These are phyloP conservation scores for Starmera stellimalicola DNA, from an alignment of 1,139 yeast species.

Conservation along the genomic window DNA sequence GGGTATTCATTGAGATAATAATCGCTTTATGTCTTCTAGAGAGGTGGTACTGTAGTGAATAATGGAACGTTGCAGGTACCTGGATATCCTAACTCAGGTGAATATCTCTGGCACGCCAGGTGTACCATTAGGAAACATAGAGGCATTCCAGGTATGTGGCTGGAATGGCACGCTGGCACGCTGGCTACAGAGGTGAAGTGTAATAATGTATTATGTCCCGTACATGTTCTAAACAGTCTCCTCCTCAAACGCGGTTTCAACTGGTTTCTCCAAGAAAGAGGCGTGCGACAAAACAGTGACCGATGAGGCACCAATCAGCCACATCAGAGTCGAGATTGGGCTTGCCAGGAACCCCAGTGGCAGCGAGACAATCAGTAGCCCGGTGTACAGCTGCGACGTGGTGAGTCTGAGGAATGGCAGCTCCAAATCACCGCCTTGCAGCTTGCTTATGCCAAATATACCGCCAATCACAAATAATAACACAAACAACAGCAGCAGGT, in stretches of 20 bases:
- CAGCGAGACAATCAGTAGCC: slow-evolving; percentile 62
- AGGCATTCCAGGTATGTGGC: too few relatives aligned
- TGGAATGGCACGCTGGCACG: too few relatives aligned
- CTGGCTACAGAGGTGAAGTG: too few relatives aligned
- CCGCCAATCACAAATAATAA: slow-evolving; percentile 62
- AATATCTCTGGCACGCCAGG: background rate
- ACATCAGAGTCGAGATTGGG: slow-evolving; percentile 87
- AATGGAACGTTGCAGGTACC: too few relatives aligned
- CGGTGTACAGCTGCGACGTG: slow-evolving; percentile 84
- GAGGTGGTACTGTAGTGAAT: too few relatives aligned
- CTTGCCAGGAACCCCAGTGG: slow-evolving; percentile 92
- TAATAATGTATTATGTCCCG: too few relatives aligned
- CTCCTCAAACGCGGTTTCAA: slow-evolving; percentile 94
- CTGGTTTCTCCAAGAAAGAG: slow-evolving; percentile 91
- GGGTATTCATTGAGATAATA: too few relatives aligned
- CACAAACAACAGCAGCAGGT: slow-evolving; percentile 76
- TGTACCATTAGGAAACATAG: background rate
- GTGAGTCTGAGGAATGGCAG: slow-evolving; percentile 57
- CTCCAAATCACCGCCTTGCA: slow-evolving; percentile 74
- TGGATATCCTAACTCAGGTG: too few relatives aligned
- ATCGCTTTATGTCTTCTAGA: too few relatives aligned
- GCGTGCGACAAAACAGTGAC: slow-evolving; percentile 89
- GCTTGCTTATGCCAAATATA: slow-evolving; percentile 63
- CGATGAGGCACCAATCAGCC: slow-evolving; percentile 94
- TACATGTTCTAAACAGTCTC: slow-evolving; percentile 31